Percentiles rank a stretch among this genome's conserved stretches.
Conservation (phyloP, 2,329 filamentous ascomycete genomes). For the Grosmannia huntii region DNA sequence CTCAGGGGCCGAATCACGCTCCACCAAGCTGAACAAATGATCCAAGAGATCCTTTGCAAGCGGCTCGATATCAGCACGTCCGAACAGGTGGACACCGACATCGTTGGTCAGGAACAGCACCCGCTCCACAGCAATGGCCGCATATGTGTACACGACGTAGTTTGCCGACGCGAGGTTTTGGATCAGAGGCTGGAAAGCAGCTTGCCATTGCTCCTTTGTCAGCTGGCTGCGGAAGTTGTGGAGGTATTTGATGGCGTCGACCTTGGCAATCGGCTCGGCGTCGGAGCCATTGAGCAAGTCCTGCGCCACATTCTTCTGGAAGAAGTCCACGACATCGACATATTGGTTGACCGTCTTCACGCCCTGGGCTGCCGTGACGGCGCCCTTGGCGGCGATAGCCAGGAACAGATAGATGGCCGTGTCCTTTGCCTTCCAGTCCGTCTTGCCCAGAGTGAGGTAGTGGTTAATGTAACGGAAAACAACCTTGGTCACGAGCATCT, state of each 20-base stretch:
- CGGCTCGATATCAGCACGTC: slow-evolving; percentile 63
- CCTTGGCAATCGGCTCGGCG: slow-evolving; percentile 77
- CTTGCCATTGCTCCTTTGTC: slow-evolving; percentile 82
- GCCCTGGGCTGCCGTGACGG: slow-evolving; percentile 75
- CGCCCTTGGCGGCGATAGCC: slow-evolving; percentile 84
- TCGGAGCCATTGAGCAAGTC: slow-evolving; percentile 62
- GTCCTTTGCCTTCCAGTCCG: slow-evolving; percentile 94
- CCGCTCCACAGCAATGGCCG: slow-evolving; percentile 90
- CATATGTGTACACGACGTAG: slow-evolving; percentile 96
- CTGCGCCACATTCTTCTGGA: slow-evolving; percentile 81
- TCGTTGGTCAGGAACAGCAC: slow-evolving; percentile 74
- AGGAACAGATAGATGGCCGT: slow-evolving; percentile 96
- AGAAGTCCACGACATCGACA: slow-evolving; percentile 87
- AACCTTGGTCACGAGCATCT: slow-evolving; percentile 71
- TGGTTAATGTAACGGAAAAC: slow-evolving; percentile 78
- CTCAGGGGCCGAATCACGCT: slow-evolving; percentile 68
- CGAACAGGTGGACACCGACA: slow-evolving; percentile 64
- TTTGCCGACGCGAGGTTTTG: slow-evolving; percentile 82
- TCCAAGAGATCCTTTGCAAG: slow-evolving; percentile 76
- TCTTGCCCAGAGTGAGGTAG: slow-evolving; percentile 67
- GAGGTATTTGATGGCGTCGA: slow-evolving; percentile 95
- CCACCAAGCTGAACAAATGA: slow-evolving; percentile 83
- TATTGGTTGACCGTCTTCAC: slow-evolving; percentile 81
- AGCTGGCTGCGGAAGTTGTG: slow-evolving; percentile 95
- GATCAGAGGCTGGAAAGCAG: slow-evolving; percentile 78